Evolutionary conservation across 202 grass and related monocot genomes (phyloP).

Genomic region (Cymbopogon flexuosus): DNA sequence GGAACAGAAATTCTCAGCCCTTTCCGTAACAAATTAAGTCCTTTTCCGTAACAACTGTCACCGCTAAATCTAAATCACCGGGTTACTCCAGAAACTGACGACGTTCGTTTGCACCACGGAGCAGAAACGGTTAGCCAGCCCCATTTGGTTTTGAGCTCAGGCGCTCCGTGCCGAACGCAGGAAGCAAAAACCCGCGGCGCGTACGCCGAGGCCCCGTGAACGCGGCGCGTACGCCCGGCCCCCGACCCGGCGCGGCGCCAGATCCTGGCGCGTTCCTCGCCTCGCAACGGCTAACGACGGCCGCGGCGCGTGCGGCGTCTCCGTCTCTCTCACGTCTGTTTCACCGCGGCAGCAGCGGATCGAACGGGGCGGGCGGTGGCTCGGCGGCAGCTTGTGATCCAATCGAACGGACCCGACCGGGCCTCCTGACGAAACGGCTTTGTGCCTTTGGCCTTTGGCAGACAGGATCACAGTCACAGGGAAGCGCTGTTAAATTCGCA

Average conservation of each 20-base stretch:
- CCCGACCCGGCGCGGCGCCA: neutral
- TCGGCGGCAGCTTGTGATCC: no score
- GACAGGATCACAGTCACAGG: neutral
- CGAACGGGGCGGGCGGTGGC: no score
- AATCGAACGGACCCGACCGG: neutral
- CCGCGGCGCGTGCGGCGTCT: no score
- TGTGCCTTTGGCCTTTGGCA: neutral
- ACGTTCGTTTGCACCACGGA: neutral
- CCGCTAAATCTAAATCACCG: neutral
- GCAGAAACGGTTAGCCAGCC: no score
- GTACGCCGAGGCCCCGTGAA: constrained; percentile 6
- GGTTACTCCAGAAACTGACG: neutral
- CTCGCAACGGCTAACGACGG: neutral
- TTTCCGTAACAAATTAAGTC: neutral
- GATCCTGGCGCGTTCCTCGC: neutral
- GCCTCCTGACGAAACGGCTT: neutral
- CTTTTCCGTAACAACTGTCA: no score
- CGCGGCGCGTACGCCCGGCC: neutral
- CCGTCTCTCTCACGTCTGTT: no score
- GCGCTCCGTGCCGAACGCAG: neutral
- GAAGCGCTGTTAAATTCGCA: neutral
- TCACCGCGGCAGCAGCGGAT: no score
- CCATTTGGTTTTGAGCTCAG: neutral
- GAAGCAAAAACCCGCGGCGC: no score
- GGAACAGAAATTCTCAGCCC: neutral